Conservation (phyloP, 495 filamentous ascomycete species). For the Pseudevernia furfuracea region DNA sequence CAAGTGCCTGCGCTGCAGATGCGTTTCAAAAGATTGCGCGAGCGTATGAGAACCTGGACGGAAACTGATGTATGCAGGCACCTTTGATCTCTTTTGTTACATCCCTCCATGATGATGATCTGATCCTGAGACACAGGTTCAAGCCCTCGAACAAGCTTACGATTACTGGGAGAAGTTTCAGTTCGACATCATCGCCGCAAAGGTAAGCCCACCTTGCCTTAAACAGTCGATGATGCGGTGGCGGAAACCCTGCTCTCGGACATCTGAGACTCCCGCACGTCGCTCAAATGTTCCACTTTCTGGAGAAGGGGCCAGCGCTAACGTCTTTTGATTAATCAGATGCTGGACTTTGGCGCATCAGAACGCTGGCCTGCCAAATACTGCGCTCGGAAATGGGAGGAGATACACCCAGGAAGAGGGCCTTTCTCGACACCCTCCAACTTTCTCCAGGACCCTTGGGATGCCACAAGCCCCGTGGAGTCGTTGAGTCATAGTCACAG, state of each 20-base stretch:
- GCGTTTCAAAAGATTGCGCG: constrained; percentile 59
- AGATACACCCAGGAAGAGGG: constrained; percentile 27
- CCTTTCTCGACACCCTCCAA: constrained; percentile 23
- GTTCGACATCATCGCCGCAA: constrained; percentile 43
- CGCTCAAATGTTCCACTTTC: neutral
- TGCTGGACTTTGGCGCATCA: constrained; percentile 30
- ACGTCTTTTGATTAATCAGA: constrained; percentile 16
- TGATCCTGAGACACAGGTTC: constrained; percentile 34
- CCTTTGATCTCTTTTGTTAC: constrained; percentile 24
- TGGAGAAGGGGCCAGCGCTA: constrained; percentile 9
- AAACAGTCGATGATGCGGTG: neutral
- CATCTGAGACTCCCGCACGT: neutral
- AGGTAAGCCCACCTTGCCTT: constrained; percentile 32
- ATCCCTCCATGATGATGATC: constrained; percentile 22
- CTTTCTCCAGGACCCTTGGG: constrained; percentile 28
- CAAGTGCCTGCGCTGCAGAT: constrained; percentile 66
- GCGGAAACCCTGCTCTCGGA: neutral
- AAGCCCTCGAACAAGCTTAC: constrained; percentile 40
- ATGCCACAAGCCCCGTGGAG: constrained; percentile 26
- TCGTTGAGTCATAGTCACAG: constrained; percentile 23
- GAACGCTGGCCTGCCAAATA: constrained; percentile 31
- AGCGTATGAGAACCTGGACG: constrained; percentile 58
- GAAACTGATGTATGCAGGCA: constrained; percentile 51
- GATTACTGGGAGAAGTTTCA: constrained; percentile 46
- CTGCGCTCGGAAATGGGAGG: constrained; percentile 30